phyloP scores from a whole-genome alignment of 1,284 basidiomycete species.

The Chondrostereum purpureum region DNA sequence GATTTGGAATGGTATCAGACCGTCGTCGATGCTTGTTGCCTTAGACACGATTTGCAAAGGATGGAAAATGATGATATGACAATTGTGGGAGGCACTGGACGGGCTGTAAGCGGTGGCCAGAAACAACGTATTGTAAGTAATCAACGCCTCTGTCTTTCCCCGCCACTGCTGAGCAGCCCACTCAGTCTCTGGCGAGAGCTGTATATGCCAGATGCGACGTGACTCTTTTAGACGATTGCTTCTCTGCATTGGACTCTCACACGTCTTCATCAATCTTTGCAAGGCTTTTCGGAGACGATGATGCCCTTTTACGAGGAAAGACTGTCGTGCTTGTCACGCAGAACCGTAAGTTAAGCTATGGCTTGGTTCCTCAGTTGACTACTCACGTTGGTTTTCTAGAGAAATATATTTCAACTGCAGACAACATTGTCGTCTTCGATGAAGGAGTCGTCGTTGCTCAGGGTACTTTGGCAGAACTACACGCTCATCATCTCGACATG shows the following conservation, averaged over 20 bases:
- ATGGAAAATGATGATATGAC: conserved; percentile 12
- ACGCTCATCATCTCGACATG: conserved; percentile 6
- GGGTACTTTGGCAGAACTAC: conserved; percentile 10
- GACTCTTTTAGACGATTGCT: conserved; percentile 13
- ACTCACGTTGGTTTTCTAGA: neutral
- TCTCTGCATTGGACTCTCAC: conserved; percentile 4
- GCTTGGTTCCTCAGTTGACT: too few species aligned
- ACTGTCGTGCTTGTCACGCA: conserved; percentile 13
- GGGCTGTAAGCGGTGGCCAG: conserved; percentile 19
- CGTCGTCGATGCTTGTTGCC: conserved; percentile 17
- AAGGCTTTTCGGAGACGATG: conserved; percentile 8
- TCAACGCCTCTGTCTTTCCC: too few species aligned
- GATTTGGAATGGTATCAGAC: conserved; percentile 16
- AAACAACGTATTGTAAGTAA: conserved; percentile 19
- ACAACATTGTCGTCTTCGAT: conserved; percentile 9
- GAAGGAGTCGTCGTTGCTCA: conserved; percentile 7
- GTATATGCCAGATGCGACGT: conserved; percentile 9
- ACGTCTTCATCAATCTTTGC: conserved; percentile 8
- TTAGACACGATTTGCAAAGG: conserved; percentile 8
- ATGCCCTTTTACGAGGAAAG: conserved; percentile 7
- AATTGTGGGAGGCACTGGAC: conserved; percentile 15
- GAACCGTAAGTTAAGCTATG: conserved; percentile 10
- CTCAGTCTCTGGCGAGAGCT: conserved; percentile 13
- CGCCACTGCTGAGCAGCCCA: too few species aligned
- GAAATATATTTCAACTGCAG: conserved; percentile 8